Base-by-base conservation (phyloP, 768 basidiomycete species). In the Boletus barrowsii region DNA sequence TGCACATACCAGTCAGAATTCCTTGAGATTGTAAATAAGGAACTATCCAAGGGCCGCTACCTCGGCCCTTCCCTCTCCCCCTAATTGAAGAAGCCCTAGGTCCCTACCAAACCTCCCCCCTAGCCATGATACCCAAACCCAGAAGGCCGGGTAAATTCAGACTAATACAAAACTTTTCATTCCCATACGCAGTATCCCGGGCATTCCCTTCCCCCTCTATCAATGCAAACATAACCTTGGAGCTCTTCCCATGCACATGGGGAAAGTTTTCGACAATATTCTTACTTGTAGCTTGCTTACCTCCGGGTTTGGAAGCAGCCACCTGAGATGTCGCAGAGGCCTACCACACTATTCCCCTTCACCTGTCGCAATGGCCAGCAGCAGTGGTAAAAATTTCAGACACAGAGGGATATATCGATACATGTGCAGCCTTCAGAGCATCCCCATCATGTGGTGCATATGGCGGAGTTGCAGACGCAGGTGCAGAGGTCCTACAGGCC, bases 401-500 rank as follows among this genome's bases (percentile, higher is more conserved):
- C 6, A 7, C 39, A 7, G 0, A 11, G 4, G 29, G 10, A 8
- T 42, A 13, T 3, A 22, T 58, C 0, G 36, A 61, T 18, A 53
- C 32, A 4, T 58, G 51, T 9, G 0, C 29, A 4, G 49, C 57
- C 0, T 61, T 20, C 13, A 17, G 54, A 1, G 33, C 57, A 0
- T 24, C 57, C 0, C 55, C 58, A 0, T 39, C 49, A 4, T 9
- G 15, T n/a, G 43, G 43, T 9, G 47, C 42, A 6, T 62, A 62
- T 30, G 42, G 57, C 0, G 20, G 47, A 10, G 0, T 63, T 0
- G 56, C 55, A 1, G 62, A 65, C 37, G 53, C 48, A 13, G 55
- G 17, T 7, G 47, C 41, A 1, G 45, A 61, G 6, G 44, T 59
- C 0, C 10, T 53, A 43, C 3, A 51, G 0, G 0, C 1, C 0